A percentile compares a stretch with the other conserved stretches of the same genome.
These are phyloP conservation scores for Dentipellis fragilis DNA, from an alignment of 768 basidiomycete genomes.

Conservation along the genomic window DNA sequence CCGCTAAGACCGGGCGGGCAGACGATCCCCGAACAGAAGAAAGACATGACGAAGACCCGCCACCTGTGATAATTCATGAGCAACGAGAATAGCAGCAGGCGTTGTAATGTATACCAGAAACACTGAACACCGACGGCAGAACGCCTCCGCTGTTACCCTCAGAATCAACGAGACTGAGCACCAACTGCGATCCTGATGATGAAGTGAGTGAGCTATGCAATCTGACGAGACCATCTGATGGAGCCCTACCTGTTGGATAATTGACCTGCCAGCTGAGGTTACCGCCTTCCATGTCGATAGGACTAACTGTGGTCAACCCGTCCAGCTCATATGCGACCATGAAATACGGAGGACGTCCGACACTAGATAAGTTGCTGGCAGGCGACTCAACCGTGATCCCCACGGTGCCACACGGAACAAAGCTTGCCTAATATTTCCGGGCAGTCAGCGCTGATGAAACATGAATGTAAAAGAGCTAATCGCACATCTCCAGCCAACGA, in stretches of 20 bases:
- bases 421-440: background rate
- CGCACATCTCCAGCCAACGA: background rate
- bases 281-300: constrained; percentile 24
- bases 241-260: constrained; percentile 29
- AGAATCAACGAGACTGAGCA: constrained; percentile 36
- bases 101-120: constrained; percentile 22
- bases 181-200: constrained; percentile 29
- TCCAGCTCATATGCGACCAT: constrained; percentile 31
- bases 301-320: constrained; percentile 24
- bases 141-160: constrained; percentile 33
- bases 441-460: background rate
- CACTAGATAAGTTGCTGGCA: background rate
- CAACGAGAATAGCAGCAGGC: background rate
- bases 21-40: constrained; percentile 10
- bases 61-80: constrained; percentile 16
- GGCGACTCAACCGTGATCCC: background rate
- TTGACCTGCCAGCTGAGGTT: constrained; percentile 28
- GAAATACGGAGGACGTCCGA: constrained; percentile 26
- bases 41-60: constrained; percentile 21
- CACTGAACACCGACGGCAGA: constrained; percentile 23
- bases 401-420: background rate
- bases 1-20: constrained; percentile 22
- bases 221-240: background rate
- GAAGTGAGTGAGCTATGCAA: background rate
- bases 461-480: background rate